Conservation (phyloP, 2,329 filamentous ascomycete species). For the Phyllosticta citribraziliensis region DNA sequence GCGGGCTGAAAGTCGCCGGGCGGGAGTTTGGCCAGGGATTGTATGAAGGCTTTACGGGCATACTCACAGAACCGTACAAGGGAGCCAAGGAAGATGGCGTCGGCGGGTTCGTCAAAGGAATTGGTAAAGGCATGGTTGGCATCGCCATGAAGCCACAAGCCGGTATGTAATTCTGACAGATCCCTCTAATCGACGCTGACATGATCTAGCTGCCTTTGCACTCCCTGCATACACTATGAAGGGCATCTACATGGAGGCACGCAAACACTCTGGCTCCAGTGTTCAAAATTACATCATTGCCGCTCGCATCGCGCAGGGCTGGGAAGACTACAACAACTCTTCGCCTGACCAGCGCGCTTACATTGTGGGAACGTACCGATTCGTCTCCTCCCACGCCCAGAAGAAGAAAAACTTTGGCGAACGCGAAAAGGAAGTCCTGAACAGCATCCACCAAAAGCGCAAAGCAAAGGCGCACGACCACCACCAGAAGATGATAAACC, state of each 20-base stretch:
- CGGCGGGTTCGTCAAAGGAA: conserved; percentile 64
- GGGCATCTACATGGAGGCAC: conserved; percentile 68
- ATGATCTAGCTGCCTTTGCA: conserved; percentile 27
- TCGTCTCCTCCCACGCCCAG: conserved; percentile 48
- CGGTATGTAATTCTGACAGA: conserved; percentile 28
- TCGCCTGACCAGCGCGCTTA: conserved; percentile 51
- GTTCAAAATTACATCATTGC: conserved; percentile 72
- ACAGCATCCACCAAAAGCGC: conserved; percentile 30
- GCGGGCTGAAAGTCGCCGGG: conserved; percentile 66
- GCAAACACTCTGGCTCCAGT: conserved; percentile 59
- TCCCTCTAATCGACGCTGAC: not conserved
- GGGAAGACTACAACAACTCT: conserved; percentile 50
- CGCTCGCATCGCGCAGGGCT: conserved; percentile 65
- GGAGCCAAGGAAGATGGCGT: conserved; percentile 57
- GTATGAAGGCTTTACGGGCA: conserved; percentile 70
- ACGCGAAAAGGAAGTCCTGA: conserved; percentile 41
- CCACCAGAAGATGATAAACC: conserved; percentile 13
- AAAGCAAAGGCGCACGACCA: conserved; percentile 10
- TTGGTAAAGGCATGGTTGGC: conserved; percentile 77
- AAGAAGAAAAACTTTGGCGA: conserved; percentile 43
- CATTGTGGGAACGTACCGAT: conserved; percentile 58
- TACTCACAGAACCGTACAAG: conserved; percentile 67
- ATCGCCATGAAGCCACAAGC: conserved; percentile 73
- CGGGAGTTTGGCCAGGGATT: conserved; percentile 71
- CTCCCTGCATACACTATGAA: conserved; percentile 76